A percentile compares a stretch with the other conserved stretches of the same genome.
These are phyloP conservation scores for Phalaenopsis equestris DNA, from an alignment of 106 monocot genomes.

Conservation along the genomic window DNA sequence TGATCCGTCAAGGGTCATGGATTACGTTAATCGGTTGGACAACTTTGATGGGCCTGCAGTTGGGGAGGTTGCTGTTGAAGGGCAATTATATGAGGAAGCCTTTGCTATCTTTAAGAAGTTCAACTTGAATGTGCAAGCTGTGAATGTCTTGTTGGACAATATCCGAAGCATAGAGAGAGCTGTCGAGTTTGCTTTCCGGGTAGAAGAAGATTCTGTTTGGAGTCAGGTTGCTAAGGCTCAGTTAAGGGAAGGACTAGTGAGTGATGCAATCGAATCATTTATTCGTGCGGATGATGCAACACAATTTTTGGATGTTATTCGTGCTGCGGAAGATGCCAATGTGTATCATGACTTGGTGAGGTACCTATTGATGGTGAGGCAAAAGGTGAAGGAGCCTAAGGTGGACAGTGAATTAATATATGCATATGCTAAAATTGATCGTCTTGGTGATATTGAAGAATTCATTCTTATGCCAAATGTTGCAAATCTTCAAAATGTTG, in stretches of 20 bases:
- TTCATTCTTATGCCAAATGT: conserved; percentile 99
- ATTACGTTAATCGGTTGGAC: conserved; percentile 91
- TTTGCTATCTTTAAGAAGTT: conserved; percentile 98
- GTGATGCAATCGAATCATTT: conserved; percentile 98
- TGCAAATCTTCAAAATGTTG: conserved; percentile 97
- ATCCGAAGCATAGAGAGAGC: conserved; percentile 85
- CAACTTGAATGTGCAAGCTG: conserved; percentile 92
- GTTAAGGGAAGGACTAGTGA: conserved; percentile 82
- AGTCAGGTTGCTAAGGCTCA: conserved; percentile 96
- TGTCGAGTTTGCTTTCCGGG: conserved; percentile 94
- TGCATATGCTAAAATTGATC: conserved; percentile 96
- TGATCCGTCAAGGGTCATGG: conserved; percentile 95
- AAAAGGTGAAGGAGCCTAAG: conserved; percentile 82
- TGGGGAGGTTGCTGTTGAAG: conserved; percentile 97
- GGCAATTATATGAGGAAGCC: conserved; percentile 91
- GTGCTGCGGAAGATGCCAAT: conserved; percentile 76
- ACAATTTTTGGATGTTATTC: conserved; percentile 84
- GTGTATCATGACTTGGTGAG: conserved; percentile 91
- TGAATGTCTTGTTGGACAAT: conserved; percentile 84
- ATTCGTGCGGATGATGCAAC: conserved; percentile 96
- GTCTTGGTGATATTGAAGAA: conserved; percentile 87
- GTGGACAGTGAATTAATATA: conserved; percentile 94
- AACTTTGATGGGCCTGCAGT: conserved; percentile 99
- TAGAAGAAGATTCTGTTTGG: conserved; percentile 98
- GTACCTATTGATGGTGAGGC: conserved; percentile 92